These are phyloP conservation scores for Fraxinus albicans DNA, from an alignment of 305 asterid species.

Conservation along the genomic window DNA sequence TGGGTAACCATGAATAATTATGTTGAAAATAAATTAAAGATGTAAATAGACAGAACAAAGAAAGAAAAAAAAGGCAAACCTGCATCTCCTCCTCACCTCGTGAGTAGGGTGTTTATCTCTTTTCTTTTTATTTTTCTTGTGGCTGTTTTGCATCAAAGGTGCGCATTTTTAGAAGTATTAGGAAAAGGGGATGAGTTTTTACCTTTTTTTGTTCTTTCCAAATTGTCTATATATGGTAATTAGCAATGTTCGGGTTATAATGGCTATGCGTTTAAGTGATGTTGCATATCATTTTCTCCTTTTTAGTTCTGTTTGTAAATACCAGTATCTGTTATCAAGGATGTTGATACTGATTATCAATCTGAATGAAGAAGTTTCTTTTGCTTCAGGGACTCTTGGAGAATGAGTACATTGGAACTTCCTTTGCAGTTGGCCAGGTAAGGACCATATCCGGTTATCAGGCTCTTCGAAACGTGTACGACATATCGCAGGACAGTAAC, in stretches of 20 bases:
- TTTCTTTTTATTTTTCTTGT: neutral
- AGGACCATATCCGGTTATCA: constrained; percentile 83
- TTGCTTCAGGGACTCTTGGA: constrained; percentile 85
- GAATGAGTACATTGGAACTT: constrained; percentile 75
- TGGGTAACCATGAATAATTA: neutral
- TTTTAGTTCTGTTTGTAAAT: neutral
- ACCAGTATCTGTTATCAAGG: neutral
- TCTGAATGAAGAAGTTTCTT: neutral
- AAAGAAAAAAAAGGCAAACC: neutral
- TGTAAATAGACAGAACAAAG: neutral
- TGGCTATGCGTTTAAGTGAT: neutral
- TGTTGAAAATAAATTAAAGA: neutral
- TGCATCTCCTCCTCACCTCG: neutral
- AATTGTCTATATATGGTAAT: neutral
- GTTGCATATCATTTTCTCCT: neutral
- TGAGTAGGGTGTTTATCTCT: neutral
- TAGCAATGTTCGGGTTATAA: neutral
- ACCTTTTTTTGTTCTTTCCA: neutral
- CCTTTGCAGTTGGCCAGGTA: constrained; percentile 90
- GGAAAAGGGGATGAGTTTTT: neutral
- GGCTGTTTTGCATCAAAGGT: neutral
- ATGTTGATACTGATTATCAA: neutral
- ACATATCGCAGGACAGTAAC: constrained; percentile 54
- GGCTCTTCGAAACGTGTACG: constrained; percentile 67
- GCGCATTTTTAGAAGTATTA: neutral